Base-by-base conservation (phyloP, 2,329 filamentous ascomycete genomes). In the Pyrenochaeta sp. region DNA sequence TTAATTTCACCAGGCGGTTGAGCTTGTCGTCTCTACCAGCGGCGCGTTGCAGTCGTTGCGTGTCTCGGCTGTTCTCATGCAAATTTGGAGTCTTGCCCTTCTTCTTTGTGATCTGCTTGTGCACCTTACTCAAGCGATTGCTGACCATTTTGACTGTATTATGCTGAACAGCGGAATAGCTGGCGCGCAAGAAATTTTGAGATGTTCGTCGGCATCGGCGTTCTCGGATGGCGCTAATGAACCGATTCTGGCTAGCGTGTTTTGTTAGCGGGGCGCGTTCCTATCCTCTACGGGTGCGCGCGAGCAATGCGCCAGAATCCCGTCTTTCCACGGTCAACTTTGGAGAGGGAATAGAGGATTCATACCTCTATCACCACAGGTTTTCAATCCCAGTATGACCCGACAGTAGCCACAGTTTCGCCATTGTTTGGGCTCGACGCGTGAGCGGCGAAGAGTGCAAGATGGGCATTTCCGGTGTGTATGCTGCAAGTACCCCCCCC, bases 21-120 rank as follows among this genome's bases (percentile, higher is more conserved):
- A 99, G 82, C 72, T 91, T 91, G 67, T 95, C 89, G 69, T 97
- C 93, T 75, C 95, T 85, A 60, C 88, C 84, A 57, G 86, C 85
- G 17, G 95, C 95, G 67, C 88, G 85, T 73, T 92, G 89, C 59
- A 98, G 81, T 45, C 91, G 86, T 69, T 89, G 86, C 3, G 92
- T 90, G 80, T 98, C 91, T 63, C 95, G 85, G 56, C 92, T 97
- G 74, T 92, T 92, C 76, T 92, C 90, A 71, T 98, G 94, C 18
- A 98, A 83, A 11, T 89, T 83, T 27, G 88, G 87, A 41, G 91
- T 83, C 33, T 87, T 86, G 61, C 87, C 86, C 63, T 90, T 87
- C 83, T 97, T 97, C 81, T 96, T 97, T 30, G 87, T 81, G 61
- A 98, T 94, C 61, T 92, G 87, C 79, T 98, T 98, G 59, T 90